Conservation (phyloP, 495 filamentous ascomycete genomes). For the Penicillium paxilli region DNA sequence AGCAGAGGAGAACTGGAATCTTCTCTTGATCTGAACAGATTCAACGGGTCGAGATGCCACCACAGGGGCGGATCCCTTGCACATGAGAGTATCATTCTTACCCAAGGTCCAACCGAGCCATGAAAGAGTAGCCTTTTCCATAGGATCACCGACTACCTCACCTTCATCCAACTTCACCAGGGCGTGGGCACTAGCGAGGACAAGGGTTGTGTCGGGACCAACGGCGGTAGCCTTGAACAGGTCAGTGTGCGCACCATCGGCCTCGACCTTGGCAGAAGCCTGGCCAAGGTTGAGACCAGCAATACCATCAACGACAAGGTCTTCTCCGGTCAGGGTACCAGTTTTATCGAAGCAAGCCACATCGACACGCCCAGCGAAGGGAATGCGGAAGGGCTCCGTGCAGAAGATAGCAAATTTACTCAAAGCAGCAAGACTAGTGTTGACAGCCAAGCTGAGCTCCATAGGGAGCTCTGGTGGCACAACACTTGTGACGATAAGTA, state of each 20-base stretch:
- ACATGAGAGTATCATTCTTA: conserved; percentile 74
- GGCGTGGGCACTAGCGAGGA: conserved; percentile 93
- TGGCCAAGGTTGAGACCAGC: conserved; percentile 75
- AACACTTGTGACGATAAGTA: conserved; percentile 95
- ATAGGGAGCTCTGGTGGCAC: conserved; percentile 97
- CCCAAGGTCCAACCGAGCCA: conserved; percentile 91
- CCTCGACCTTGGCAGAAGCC: conserved; percentile 64
- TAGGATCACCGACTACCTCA: conserved; percentile 95
- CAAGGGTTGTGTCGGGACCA: conserved; percentile 81
- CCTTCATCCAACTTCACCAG: conserved; percentile 95
- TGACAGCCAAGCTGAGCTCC: conserved; percentile 96
- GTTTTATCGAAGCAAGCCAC: conserved; percentile 99
- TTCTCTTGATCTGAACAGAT: conserved; percentile 85
- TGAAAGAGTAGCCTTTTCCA: conserved; percentile 93
- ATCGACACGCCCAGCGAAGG: conserved; percentile 92
- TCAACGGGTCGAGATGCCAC: conserved; percentile 49
- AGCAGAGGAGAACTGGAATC: conserved; percentile 98
- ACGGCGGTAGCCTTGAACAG: conserved; percentile 64
- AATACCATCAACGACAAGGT: conserved; percentile 96
- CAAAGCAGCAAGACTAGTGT: conserved; percentile 94
- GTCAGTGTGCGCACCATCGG: conserved; percentile 75
- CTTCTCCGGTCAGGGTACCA: conserved; percentile 93
- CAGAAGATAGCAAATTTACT: conserved; percentile 97
- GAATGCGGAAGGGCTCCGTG: conserved; percentile 99
- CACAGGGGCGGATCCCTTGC: conserved; percentile 46